These are phyloP conservation scores for Boeremia lycopersici DNA, from an alignment of 2,329 filamentous ascomycete genomes.

Conservation along the genomic window DNA sequence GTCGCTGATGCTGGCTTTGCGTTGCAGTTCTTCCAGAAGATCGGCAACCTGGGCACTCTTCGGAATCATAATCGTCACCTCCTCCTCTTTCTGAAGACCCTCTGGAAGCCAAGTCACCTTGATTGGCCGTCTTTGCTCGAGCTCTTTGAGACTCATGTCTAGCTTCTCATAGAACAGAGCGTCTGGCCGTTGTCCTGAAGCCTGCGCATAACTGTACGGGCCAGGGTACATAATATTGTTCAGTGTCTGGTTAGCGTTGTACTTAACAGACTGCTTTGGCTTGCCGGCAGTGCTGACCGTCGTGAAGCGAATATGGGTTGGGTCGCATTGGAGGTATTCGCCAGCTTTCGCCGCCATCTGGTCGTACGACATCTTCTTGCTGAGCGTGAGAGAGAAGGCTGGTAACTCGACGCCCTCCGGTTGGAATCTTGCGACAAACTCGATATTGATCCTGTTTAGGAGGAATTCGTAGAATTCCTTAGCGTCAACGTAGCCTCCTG, in stretches of 20 bases:
- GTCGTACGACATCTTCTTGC: constrained; percentile 88
- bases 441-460: constrained; percentile 78
- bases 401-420: constrained; percentile 62
- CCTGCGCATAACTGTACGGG: constrained; percentile 70
- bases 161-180: constrained; percentile 90
- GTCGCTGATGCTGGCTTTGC: constrained; percentile 79
- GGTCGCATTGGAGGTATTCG: constrained; percentile 74
- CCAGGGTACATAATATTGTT: constrained; percentile 78
- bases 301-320: constrained; percentile 89
- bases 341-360: constrained; percentile 83
- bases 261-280: constrained; percentile 78
- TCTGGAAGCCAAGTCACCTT: constrained; percentile 86
- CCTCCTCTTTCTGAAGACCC: constrained; percentile 89
- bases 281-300: constrained; percentile 83
- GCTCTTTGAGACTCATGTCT: constrained; percentile 90
- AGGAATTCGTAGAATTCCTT: constrained; percentile 93
- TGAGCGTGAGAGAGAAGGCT: constrained; percentile 77
- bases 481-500: constrained; percentile 67
- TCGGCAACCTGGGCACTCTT: constrained; percentile 84
- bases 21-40: constrained; percentile 74
- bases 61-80: constrained; percentile 80
- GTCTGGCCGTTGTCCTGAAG: constrained; percentile 71
- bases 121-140: constrained; percentile 89
- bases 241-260: constrained; percentile 72
- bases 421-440: constrained; percentile 71